A percentile compares a stretch with the other conserved stretches of the same genome.
These are phyloP conservation scores for Cinchona pubescens DNA, from an alignment of 257 asterid species.

Conservation along the genomic window DNA sequence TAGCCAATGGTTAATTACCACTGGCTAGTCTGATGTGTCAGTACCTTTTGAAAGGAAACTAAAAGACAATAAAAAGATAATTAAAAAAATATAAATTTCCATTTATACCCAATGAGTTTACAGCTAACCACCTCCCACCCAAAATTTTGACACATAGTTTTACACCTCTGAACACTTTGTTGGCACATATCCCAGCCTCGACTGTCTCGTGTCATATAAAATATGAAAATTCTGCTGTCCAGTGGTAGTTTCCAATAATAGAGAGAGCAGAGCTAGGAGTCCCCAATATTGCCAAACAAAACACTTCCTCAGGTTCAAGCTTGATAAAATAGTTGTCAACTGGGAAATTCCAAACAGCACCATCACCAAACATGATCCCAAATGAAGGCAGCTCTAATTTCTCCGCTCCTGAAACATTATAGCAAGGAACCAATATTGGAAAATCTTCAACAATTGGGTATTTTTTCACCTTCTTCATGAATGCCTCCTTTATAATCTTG, in stretches of 20 bases:
- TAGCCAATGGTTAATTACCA: not conserved
- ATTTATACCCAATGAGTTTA: conserved; percentile 22
- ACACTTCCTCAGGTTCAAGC: conserved; percentile 67
- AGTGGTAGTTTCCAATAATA: conserved; percentile 86
- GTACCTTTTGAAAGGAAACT: not conserved
- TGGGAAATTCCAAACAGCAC: conserved; percentile 89
- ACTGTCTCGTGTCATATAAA: conserved; percentile 58
- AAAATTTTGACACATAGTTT: conserved; percentile 10
- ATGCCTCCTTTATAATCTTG: conserved; percentile 56
- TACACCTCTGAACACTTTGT: conserved; percentile 64
- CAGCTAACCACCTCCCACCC: conserved; percentile 21
- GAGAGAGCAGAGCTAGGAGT: conserved; percentile 71
- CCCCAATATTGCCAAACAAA: conserved; percentile 83
- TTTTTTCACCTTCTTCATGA: conserved; percentile 42
- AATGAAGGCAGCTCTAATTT: conserved; percentile 59
- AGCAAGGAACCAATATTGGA: conserved; percentile 77
- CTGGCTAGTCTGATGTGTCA: not conserved
- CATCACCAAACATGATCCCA: conserved; percentile 68
- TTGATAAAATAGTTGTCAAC: conserved; percentile 70
- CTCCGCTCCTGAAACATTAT: conserved; percentile 60
- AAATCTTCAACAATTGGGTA: conserved; percentile 57
- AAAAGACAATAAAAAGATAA: not conserved
- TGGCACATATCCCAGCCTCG: conserved; percentile 85
- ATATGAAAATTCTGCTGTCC: conserved; percentile 90
- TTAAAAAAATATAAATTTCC: conserved; percentile 8